A percentile compares a stretch with the other conserved stretches of the same genome.
Evolutionary conservation across 306 rosid species (phyloP).

Genomic region (Ochetophila trinervis): DNA sequence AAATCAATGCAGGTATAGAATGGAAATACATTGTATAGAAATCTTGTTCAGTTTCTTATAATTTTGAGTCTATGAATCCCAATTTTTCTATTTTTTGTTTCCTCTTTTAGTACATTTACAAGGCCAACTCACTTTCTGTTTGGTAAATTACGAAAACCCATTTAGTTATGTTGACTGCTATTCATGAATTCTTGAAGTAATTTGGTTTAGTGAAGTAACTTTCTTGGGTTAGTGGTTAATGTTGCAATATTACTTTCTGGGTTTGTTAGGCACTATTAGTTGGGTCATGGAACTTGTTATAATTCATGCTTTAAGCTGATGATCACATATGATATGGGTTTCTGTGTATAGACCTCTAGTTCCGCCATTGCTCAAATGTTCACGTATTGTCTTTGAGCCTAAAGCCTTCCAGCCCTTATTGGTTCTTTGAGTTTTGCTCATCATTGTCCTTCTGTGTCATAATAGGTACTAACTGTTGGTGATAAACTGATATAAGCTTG

Average conservation of each 20-base stretch:
- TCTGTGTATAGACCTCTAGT: no score
- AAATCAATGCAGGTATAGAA: conserved; percentile 56
- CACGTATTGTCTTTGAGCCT: no score
- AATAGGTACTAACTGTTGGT: neutral
- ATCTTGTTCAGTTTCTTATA: neutral
- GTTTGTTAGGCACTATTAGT: neutral
- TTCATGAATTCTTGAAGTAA: neutral
- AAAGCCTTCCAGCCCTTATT: no score
- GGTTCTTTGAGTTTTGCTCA: no score
- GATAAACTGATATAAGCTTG: neutral
- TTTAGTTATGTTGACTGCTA: neutral
- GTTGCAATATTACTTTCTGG: neutral
- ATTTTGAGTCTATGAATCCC: neutral
- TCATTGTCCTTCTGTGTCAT: neutral
- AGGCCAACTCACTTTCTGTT: neutral
- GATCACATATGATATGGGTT: no score
- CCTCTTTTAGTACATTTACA: neutral
- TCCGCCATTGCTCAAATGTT: no score
- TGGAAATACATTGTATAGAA: neutral
- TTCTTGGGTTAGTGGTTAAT: neutral
- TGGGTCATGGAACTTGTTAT: neutral
- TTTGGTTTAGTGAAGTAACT: neutral
- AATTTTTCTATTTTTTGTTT: neutral
- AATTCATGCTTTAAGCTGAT: neutral
- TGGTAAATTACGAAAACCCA: neutral